Evolutionary conservation across 1,284 basidiomycete genomes (phyloP), one percentile per base, ranked within the genome.

Genomic region (Cyathus pygmaeus): DNA sequence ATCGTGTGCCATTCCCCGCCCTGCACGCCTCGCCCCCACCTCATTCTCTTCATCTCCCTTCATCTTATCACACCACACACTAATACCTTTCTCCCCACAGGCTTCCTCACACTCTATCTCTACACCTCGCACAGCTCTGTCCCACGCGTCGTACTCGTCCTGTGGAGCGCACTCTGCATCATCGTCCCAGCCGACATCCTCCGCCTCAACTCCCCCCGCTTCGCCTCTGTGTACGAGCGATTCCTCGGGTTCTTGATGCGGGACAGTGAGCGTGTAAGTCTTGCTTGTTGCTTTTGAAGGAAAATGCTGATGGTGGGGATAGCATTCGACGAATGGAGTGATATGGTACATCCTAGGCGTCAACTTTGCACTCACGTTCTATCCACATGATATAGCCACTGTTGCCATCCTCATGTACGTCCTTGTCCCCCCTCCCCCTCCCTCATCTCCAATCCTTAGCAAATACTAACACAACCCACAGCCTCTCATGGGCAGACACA

Each of bases 401-500:
- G 90, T 96, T 15, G 89, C 95, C 3, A 92, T 98, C 68, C 84
- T 97, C 65, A 94, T 95, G 94, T 94, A 74, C 68, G 92, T 84
- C n/a, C n/a, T n/a, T n/a, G n/a, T 15, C 39, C 42, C 42, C 44
- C 53, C 27, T 50, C 60, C 58, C 59, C 54, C 41, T 49, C 36
- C 36, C 52, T 33, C 36, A 44, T 49, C 53, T 60, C 21, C 29
- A 30, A 55, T 53, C 54, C 58, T 51, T 21, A 50, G 44, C 47
- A 41, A 36, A 53, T 52, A 27, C 24, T n/a, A 27, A 55, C 47
- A 24, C 58, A 19, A 62, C 59, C 33, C 57, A 52, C 71, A 96
- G 94, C 63, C 89, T 99, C 49, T 96, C 96, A 29, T 98, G 97
- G 94, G 96, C 95, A 3, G 97, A 99, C 79, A 99, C 97, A 0